Evolutionary conservation across 106 monocot genomes (phyloP).

Genomic region (Dendrobium officinale): DNA sequence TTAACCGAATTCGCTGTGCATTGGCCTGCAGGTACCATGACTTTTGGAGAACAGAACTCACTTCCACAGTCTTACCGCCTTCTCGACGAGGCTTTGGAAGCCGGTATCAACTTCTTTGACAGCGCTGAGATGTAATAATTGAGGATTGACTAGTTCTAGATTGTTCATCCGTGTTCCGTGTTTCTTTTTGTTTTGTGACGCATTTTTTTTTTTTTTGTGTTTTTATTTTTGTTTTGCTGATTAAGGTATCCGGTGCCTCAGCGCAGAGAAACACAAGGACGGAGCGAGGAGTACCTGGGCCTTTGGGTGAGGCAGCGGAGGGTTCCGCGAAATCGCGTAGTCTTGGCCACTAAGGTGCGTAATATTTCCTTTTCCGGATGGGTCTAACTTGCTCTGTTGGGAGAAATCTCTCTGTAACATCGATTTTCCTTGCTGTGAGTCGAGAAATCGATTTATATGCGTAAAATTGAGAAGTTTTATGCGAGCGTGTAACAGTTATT

Average conservation of each 20-base stretch:
- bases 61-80: conserved; percentile 55
- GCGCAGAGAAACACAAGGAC: conserved; percentile 56
- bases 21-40: conserved; percentile 68
- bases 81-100: conserved; percentile 60
- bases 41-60: conserved; percentile 85
- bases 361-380: background rate
- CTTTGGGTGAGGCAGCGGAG: conserved; percentile 54
- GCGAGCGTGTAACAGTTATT: too few species aligned
- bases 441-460: too few species aligned
- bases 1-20: background rate
- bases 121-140: conserved; percentile 63
- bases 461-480: too few species aligned
- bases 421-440: too few species aligned
- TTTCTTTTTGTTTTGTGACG: background rate
- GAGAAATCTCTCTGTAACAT: too few species aligned
- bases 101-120: conserved; percentile 88
- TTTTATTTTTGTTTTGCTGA: background rate
- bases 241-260: conserved; percentile 92
- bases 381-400: too few species aligned
- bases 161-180: background rate
- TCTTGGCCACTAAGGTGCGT: conserved; percentile 71
- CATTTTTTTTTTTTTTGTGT: background rate
- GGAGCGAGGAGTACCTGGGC: conserved; percentile 79
- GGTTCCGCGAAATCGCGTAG: conserved; percentile 61
- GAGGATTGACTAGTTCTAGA: background rate